phyloP scores from a whole-genome alignment of 2,329 filamentous ascomycete genomes.

The Colletotrichum spinosum region DNA sequence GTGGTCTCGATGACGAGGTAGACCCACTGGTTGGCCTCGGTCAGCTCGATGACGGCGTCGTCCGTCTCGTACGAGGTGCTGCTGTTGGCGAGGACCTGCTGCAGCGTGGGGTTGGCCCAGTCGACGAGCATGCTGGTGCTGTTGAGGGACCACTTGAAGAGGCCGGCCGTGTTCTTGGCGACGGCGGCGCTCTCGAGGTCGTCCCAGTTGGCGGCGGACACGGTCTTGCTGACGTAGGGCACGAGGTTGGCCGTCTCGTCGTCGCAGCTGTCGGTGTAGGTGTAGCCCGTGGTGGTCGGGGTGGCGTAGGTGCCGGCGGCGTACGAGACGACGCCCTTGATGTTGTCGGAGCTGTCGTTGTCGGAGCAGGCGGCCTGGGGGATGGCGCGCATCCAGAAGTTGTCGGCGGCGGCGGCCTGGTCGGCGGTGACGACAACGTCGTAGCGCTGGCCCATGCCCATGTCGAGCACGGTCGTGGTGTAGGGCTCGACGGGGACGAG shows the following conservation, averaged over 20 bases:
- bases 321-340: conserved; percentile 62
- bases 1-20: conserved; percentile 46
- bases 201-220: conserved; percentile 44
- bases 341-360: conserved; percentile 54
- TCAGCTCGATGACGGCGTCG: conserved; percentile 46
- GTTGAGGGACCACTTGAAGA: conserved; percentile 61
- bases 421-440: conserved; percentile 60
- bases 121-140: conserved; percentile 47
- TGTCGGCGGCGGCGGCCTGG: conserved; percentile 43
- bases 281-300: conserved; percentile 35
- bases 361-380: conserved; percentile 54
- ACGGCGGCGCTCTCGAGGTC: conserved; percentile 45
- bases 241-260: conserved; percentile 51
- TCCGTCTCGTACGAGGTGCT: conserved; percentile 38
- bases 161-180: conserved; percentile 43
- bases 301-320: conserved; percentile 39
- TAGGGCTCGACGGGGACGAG: conserved; percentile 69
- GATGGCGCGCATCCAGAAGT: conserved; percentile 63
- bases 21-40: conserved; percentile 43
- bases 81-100: conserved; percentile 39
- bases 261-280: conserved; percentile 43
- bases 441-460: conserved; percentile 62
- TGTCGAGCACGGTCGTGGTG: conserved; percentile 58
- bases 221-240: conserved; percentile 48
- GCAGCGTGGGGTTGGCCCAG: conserved; percentile 46